Base-by-base conservation (phyloP, 1,139 yeast species). In the Taphrina betulina region DNA sequence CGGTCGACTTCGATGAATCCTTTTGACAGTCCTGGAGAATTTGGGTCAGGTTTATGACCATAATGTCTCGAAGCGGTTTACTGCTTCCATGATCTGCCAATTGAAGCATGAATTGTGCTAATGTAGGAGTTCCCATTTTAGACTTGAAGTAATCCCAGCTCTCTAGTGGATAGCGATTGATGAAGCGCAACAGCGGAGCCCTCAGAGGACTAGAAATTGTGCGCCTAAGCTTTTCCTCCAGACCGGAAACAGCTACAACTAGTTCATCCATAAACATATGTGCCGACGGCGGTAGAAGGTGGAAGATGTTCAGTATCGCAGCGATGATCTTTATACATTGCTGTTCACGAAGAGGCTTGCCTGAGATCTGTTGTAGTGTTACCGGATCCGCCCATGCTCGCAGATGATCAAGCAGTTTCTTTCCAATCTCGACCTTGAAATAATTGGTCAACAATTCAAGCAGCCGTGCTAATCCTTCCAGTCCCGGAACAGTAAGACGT, bases 311-410 rank as follows among this genome's bases (percentile, higher is more conserved):
- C 65, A 94, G 75, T 57, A 94, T 88, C 0, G 96, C 95, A 65
- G 85, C 87, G 41, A 92, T 90, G 34, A 92, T 84, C 66, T 86
- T 85, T 14, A 88, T 84, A 0, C 90, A 85, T 50, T 84, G 85
- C 60, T 87, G 87, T 60, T 83, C 86, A 41, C 83, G 88, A 60
- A 88, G 75, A 57, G 84, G 90, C 64, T 82, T 85, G 24, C 81
- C 79, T 0, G 95, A 82, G 54, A 84, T 78, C 62, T 79, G 79
- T 52, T 86, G 79, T 50, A 94, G 71, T 0, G 86, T 80, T 45
- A 80, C 79, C 5, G 95, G 88, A 63, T 88, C 94, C 0, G 97
- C 96, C 96, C 96, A 90, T 0, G 96, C 96, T 78, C 84, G 86
- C 63, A 92, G 74, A 70, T 94, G 98, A 65, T 94, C 98, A 28